Evolutionary conservation across 192 early-diverging fungal species (phyloP), one percentile per base, ranked within the genome.

Genomic region (Coemansia sp.): DNA sequence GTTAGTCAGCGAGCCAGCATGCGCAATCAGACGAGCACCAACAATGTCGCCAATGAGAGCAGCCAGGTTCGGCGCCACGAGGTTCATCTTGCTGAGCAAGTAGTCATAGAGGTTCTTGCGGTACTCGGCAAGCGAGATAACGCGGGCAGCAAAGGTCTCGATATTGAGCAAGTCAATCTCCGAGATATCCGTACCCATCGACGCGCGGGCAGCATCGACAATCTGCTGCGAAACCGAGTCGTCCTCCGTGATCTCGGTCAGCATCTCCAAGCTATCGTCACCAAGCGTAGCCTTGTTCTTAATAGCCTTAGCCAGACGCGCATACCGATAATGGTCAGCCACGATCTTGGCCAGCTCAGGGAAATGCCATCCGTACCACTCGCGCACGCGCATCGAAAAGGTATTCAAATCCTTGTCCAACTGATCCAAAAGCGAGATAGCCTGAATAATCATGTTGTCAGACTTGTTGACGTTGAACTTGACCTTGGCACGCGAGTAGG

Each of bases 281-380:
- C 90, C 87, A 29, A 98, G 87, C 51, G 93, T 88, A 57, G 85
- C 78, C 87, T 99, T 99, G 91, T 98, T 97, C 83, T 91, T 89
- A 80, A 99, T 95, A 36, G 92, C 79, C 86, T 94, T 92, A 67
- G 89, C 92, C 66, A 98, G 90, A 67, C 91, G 90, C 68, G 98
- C 97, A 73, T 92, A 99, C 74, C 90, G 87, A 77, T 88, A 89
- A 81, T 97, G 97, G 88, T 99, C 97, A 71, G 85, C 87, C 72
- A 97, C 91, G 74, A 99, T 95, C 87, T 97, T 97, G 79, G 95
- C 90, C 62, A 99, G 84, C 88, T 99, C 97, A 38, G 98, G 98
- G 88, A 99, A 99, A 80, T 99, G 98, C 97, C 97, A 99, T 65
- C 92, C 93, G 86, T 99, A 99, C 98, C 98, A 99, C 86, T 99